Conservation (phyloP, 2,329 filamentous ascomycete genomes). For the Trichoderma guizhouense region DNA sequence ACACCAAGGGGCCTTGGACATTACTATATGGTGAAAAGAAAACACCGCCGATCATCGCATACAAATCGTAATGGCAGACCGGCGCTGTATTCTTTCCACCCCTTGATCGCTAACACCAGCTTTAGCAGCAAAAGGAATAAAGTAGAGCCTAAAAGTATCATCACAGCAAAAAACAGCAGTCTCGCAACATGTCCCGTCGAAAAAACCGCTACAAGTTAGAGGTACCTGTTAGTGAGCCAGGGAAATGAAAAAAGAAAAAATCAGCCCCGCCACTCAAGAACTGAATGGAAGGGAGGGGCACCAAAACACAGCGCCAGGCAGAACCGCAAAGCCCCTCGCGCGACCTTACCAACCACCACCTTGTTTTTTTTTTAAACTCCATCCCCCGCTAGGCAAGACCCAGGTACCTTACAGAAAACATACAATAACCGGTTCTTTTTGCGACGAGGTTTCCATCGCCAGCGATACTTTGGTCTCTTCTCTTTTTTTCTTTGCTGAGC, state of each 20-base stretch:
- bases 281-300: neutral
- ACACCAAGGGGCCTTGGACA: neutral
- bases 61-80: too few relatives aligned
- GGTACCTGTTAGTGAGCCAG: neutral
- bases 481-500: neutral
- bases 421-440: neutral
- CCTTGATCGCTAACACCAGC: neutral
- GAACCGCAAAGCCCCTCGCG: neutral
- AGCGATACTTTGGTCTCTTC: neutral
- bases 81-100: too few relatives aligned
- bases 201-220: neutral
- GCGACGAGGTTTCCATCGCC: neutral
- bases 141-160: neutral
- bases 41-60: too few relatives aligned
- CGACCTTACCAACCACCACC: neutral
- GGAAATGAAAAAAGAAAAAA: neutral
- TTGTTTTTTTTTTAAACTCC: neutral
- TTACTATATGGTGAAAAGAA: too few relatives aligned
- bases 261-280: neutral
- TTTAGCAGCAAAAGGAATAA: neutral
- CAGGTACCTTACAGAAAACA: neutral
- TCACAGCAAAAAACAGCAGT: neutral
- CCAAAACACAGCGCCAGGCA: neutral
- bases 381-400: conserved; percentile 2
- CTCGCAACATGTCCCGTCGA: neutral